These are phyloP conservation scores for Saccharomyces hybrid DNA, from an alignment of 1,139 yeast species.

Conservation along the genomic window DNA sequence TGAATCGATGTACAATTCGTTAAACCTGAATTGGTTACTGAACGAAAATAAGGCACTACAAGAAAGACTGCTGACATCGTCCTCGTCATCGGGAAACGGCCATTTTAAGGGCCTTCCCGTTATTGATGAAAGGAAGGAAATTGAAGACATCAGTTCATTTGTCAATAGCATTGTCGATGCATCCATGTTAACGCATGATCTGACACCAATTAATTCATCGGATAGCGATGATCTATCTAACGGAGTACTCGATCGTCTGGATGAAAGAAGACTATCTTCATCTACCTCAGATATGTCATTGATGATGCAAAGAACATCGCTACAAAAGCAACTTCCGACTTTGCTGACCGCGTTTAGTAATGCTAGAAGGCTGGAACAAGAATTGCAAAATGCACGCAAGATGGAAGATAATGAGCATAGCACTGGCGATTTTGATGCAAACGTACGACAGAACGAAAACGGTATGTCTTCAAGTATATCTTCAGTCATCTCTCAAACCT, in stretches of 20 bases:
- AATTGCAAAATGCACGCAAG: slow-evolving; percentile 16
- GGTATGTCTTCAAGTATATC: not conserved
- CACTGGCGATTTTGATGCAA: not conserved
- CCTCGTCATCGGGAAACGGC: slow-evolving; percentile 10
- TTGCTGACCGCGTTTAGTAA: slow-evolving; percentile 34
- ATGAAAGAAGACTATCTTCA: slow-evolving; percentile 3
- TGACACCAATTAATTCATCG: slow-evolving; percentile 2
- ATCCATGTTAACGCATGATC: slow-evolving; percentile 1
- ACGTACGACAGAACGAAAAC: not conserved
- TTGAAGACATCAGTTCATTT: slow-evolving; percentile 11
- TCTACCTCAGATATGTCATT: slow-evolving; percentile 13
- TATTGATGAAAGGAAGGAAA: slow-evolving; percentile 8
- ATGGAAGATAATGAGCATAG: not conserved
- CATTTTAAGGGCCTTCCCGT: slow-evolving; percentile 3
- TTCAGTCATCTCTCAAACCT: not conserved
- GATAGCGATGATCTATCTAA: not conserved
- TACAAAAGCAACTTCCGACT: slow-evolving; percentile 33
- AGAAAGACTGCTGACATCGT: slow-evolving; percentile 13
- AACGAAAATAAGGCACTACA: slow-evolving; percentile 22
- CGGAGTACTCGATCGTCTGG: slow-evolving; percentile 5
- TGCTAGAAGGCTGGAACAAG: slow-evolving; percentile 31
- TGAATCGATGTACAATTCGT: slow-evolving; percentile 34
- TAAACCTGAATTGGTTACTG: slow-evolving; percentile 31
- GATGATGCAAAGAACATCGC: slow-evolving; percentile 26
- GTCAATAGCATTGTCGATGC: slow-evolving; percentile 9